These are phyloP conservation scores for Anacardium occidentale DNA, from an alignment of 345 rosid genomes.

Conservation along the genomic window DNA sequence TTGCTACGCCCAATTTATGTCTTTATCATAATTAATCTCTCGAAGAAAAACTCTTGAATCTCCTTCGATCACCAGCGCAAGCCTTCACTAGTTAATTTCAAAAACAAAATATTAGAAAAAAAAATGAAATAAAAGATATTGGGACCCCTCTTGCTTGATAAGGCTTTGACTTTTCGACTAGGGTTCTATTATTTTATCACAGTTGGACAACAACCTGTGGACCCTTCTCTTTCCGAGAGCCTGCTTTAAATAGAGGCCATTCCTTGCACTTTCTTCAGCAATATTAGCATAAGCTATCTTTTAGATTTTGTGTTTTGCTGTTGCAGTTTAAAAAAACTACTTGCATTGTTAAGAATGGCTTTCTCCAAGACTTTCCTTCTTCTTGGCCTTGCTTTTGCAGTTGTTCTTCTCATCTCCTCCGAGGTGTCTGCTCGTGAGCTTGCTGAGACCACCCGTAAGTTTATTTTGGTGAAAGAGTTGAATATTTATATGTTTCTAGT, in stretches of 20 bases:
- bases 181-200: too few species aligned
- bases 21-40: not conserved
- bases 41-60: not conserved
- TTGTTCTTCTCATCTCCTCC: slow-evolving; percentile 23
- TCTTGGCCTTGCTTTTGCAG: slow-evolving; percentile 18
- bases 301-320: too few species aligned
- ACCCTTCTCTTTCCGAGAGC: not conserved
- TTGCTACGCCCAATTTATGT: too few species aligned
- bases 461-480: not conserved
- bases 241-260: not conserved
- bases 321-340: not conserved
- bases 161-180: not conserved
- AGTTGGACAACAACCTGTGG: not conserved
- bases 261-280: not conserved
- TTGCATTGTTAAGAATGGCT: slow-evolving; percentile 14
- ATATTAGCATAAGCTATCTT: not conserved
- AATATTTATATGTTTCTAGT: not conserved
- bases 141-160: not conserved
- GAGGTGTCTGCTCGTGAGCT: slow-evolving; percentile 23
- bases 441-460: slow-evolving; percentile 19
- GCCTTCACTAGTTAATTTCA: not conserved
- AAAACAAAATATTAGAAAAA: too few species aligned
- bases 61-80: not conserved
- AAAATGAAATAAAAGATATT: too few species aligned
- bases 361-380: slow-evolving; percentile 23